Evolutionary conservation across 192 early-diverging fungal species (phyloP), one percentile per base, ranked within the genome.

Genomic region (Oehlia diaphana): DNA sequence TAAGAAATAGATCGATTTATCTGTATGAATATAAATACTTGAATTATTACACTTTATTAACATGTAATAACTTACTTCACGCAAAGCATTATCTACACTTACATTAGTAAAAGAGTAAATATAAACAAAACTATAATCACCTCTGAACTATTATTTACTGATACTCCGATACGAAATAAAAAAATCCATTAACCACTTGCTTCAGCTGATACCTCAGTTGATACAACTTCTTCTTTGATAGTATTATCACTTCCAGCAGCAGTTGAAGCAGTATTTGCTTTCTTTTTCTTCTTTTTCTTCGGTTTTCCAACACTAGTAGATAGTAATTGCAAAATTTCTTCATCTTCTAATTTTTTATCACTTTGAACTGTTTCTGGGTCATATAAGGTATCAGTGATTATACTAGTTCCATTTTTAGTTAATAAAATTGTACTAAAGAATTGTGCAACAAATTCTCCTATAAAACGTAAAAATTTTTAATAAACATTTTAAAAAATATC

Each of bases 381-480:
- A 79, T 92, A 96, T 70, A 89, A 86, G 66, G 89, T 83, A 71
- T 92, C 87, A 72, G 95, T 96, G 84, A 96, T 93, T 87, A 93
- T 92, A 72, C 93, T 86, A 68, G 96, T 92, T 53, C 97, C 97
- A 69, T 88, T 92, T 72, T 95, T 93, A 84, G 93, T 93, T 81
- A 99, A 88, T 65, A 97, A 89, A 68, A 94, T 92, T n/a, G 97
- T 98, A 84, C 93, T 91, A 82, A 96, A 92, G 86, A 96, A 92
- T 87, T 97, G 96, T 61, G 94, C 97, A 77, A 96, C 93, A 61
- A 89, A 86, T 80, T 92, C 95, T 49, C 83, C 87, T 23, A 85
- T 16, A 69, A 28, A 78, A 37, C 26, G 16, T 42, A 8, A 75
- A 62, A n/a, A 35, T 33, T 47, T 12, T 37, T 12, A 67, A 4